These are phyloP conservation scores for Aciculosporium take DNA, from an alignment of 2,329 filamentous ascomycete species.

Conservation along the genomic window DNA sequence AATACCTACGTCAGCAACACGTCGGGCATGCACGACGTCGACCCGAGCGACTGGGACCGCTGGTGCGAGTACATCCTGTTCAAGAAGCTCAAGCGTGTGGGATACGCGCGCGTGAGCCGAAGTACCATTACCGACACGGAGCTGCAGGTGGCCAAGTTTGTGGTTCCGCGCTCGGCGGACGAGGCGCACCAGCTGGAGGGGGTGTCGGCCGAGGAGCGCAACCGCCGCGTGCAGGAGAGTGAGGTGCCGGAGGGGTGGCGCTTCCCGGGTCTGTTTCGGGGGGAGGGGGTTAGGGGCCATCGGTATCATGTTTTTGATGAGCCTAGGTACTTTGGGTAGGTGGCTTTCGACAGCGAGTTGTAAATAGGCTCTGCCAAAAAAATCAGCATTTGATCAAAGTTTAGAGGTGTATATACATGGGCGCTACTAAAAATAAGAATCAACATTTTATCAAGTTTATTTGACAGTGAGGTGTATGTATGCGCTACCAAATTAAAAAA, in stretches of 20 bases:
- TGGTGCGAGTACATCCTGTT: constrained; percentile 99
- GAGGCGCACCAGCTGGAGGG: constrained; percentile 32
- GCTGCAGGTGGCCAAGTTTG: constrained; percentile 90
- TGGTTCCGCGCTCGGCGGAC: constrained; percentile 53
- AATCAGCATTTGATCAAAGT: no score
- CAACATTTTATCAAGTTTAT: no score
- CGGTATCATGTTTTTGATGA: constrained; percentile 91
- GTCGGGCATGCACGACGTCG: constrained; percentile 92
- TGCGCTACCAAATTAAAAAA: no score
- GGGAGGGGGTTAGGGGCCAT: constrained; percentile 77
- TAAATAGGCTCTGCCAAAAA: no score
- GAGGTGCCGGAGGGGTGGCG: constrained; percentile 63
- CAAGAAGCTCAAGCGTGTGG: constrained; percentile 72
- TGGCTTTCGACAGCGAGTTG: neutral
- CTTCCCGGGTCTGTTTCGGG: constrained; percentile 76
- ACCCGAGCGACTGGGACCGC: constrained; percentile 82
- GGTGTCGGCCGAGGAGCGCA: constrained; percentile 37
- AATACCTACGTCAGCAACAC: constrained; percentile 79
- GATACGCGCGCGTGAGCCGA: constrained; percentile 79
- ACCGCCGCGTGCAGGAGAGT: constrained; percentile 48
- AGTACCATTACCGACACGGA: constrained; percentile 95
- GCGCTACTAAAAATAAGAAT: no score
- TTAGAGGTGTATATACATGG: no score
- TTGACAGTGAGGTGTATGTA: no score
- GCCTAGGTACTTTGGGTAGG: constrained; percentile 53